A percentile compares a stretch with the other conserved stretches of the same genome.
Conservation (phyloP, 306 rosid species). For the Lotus japonicus region DNA sequence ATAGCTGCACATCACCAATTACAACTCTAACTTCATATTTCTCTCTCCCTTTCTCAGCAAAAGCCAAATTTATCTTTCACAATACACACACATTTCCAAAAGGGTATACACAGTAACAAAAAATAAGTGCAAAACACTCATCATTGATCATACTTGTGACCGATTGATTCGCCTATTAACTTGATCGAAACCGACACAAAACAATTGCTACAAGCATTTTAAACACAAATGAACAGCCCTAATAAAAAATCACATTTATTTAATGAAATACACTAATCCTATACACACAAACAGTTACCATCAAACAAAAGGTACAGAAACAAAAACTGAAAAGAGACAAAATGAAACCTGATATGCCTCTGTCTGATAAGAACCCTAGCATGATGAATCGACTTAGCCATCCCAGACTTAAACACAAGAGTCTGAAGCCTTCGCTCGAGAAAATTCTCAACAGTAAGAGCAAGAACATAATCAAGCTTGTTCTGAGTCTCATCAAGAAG, state of each 20-base stretch:
- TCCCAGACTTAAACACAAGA: slow-evolving; percentile 46
- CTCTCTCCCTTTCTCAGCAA: too few relatives aligned
- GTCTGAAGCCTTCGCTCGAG: slow-evolving; percentile 53
- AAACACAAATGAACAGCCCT: too few relatives aligned
- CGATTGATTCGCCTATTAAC: neutral
- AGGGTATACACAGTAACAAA: too few relatives aligned
- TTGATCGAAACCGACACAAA: neutral
- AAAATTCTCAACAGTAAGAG: slow-evolving; percentile 53
- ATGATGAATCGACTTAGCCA: slow-evolving; percentile 62
- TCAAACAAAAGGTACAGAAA: neutral
- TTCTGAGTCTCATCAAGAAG: slow-evolving; percentile 48
- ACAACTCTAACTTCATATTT: too few relatives aligned
- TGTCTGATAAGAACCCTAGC: slow-evolving; percentile 57
- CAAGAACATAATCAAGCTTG: slow-evolving; percentile 57
- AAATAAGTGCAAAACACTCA: neutral
- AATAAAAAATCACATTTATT: too few relatives aligned
- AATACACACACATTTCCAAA: neutral
- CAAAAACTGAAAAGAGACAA: neutral
- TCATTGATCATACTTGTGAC: neutral
- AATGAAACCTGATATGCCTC: slow-evolving; percentile 39
- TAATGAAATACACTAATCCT: too few relatives aligned
- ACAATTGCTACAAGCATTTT: too few relatives aligned
- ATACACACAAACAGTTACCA: too few relatives aligned
- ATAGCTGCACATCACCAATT: too few relatives aligned
- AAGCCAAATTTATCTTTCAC: too few relatives aligned